Conservation (phyloP, 208 protist genomes). For the Trypanosoma caninum region DNA sequence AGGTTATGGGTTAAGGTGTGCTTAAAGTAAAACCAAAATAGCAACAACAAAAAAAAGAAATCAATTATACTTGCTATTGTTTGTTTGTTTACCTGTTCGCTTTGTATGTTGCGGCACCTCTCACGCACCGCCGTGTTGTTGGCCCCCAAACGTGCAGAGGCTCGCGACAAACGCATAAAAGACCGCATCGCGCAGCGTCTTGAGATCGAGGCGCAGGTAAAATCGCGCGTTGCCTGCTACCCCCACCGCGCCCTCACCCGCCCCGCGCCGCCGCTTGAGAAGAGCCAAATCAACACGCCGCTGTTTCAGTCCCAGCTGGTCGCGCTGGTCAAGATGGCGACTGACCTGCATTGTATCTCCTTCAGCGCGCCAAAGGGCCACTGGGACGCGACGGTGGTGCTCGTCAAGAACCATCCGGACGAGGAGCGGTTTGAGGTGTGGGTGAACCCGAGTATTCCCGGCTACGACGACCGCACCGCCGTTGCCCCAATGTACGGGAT, state of each 20-base stretch:
- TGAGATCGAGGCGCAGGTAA: conserved; percentile 53
- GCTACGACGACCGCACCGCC: conserved; percentile 65
- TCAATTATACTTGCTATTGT: neutral
- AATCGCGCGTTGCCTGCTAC: conserved; percentile 65
- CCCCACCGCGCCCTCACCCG: conserved; percentile 80
- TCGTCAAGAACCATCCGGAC: conserved; percentile 63
- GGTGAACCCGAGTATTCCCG: conserved; percentile 78
- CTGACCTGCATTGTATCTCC: conserved; percentile 68
- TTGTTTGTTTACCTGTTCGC: neutral
- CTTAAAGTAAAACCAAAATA: no score
- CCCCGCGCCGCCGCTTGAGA: conserved; percentile 42
- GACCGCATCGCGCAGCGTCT: conserved; percentile 50
- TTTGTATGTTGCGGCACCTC: conserved; percentile 12
- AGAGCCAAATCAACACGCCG: conserved; percentile 27
- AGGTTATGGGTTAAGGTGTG: no score
- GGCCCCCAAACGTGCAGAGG: conserved; percentile 9
- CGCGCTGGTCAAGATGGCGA: conserved; percentile 51
- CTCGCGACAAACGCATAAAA: conserved; percentile 34
- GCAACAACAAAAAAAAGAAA: conserved; percentile 13
- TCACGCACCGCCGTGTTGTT: neutral
- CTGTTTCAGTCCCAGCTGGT: conserved; percentile 58
- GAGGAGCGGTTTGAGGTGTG: conserved; percentile 81
- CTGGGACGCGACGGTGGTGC: conserved; percentile 80
- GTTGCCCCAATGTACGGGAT: conserved; percentile 89
- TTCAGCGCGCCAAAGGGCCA: conserved; percentile 82